Evolutionary conservation across 2,329 filamentous ascomycete genomes (phyloP).

Genomic region (Botrytis elliptica): DNA sequence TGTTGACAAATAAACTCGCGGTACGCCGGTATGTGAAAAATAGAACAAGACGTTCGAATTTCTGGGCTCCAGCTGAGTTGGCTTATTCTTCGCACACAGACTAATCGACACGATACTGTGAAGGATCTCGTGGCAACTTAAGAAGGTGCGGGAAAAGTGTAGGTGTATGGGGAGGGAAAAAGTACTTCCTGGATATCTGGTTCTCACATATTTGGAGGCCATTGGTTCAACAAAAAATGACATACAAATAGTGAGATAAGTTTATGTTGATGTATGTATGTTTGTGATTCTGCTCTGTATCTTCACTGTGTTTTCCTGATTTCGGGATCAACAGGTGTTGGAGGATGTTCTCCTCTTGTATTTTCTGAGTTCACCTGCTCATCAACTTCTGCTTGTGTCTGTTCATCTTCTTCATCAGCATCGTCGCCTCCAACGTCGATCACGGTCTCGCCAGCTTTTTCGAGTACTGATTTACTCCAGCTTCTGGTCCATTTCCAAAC

Average conservation of each 20-base stretch:
- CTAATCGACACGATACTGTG: conserved; percentile 89
- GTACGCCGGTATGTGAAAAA: conserved; percentile 34
- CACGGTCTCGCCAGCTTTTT: conserved; percentile 75
- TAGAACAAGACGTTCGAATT: conserved; percentile 41
- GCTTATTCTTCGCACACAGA: conserved; percentile 82
- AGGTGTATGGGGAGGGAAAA: not conserved
- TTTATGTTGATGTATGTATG: not conserved
- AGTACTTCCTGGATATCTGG: not conserved
- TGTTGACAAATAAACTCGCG: conserved; percentile 31
- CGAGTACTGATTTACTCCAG: conserved; percentile 70
- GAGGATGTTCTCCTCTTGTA: not conserved
- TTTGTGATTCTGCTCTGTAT: not conserved
- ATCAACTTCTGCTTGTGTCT: conserved; percentile 7
- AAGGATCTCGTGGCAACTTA: conserved; percentile 85
- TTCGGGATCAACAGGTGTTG: conserved; percentile 20
- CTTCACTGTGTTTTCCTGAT: conserved; percentile 27
- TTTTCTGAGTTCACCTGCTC: not conserved
- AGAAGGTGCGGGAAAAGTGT: conserved; percentile 67
- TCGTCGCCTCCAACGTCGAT: conserved; percentile 71
- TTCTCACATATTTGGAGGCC: not conserved
- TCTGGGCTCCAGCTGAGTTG: conserved; percentile 40
- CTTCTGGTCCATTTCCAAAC: conserved; percentile 79
- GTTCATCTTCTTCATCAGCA: conserved; percentile 47
- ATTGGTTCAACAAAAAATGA: not conserved
- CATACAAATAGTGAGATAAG: not conserved